A percentile compares a stretch with the other conserved stretches of the same genome.
These are phyloP conservation scores for Tephrocybe sp. DNA, from an alignment of 768 basidiomycete species.

Conservation along the genomic window DNA sequence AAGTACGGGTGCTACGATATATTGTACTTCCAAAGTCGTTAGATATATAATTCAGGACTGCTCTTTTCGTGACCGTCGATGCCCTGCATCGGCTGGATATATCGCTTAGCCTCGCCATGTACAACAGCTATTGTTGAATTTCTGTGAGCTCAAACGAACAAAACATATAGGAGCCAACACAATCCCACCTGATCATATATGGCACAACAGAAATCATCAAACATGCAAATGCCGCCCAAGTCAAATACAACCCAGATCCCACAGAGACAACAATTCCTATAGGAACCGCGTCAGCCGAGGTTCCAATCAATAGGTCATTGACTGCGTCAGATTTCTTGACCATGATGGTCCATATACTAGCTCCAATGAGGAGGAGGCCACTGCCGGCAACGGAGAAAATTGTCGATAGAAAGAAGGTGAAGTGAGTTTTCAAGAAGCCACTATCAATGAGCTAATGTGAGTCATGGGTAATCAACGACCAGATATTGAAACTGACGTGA, in stretches of 20 bases:
- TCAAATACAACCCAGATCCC: constrained; percentile 62
- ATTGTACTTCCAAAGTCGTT: constrained; percentile 4
- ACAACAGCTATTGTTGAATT: constrained; percentile 55
- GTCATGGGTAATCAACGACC: no score
- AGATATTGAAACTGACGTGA: constrained; percentile 62
- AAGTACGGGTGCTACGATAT: constrained; percentile 1
- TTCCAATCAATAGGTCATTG: constrained; percentile 49
- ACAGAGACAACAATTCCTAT: constrained; percentile 65
- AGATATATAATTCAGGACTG: background rate
- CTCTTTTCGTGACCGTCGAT: constrained; percentile 12
- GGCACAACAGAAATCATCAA: constrained; percentile 67
- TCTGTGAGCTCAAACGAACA: background rate
- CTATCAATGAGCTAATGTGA: no score
- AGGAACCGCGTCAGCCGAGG: constrained; percentile 32
- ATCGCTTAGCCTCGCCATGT: constrained; percentile 68
- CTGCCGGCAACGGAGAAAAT: constrained; percentile 60
- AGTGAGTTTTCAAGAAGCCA: constrained; percentile 62
- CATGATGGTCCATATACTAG: constrained; percentile 76
- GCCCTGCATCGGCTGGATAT: constrained; percentile 19
- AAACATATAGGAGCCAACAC: constrained; percentile 3
- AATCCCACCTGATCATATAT: constrained; percentile 71
- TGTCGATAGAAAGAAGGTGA: constrained; percentile 69
- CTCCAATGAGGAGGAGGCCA: constrained; percentile 65
- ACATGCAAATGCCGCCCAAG: constrained; percentile 76
- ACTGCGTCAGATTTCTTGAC: constrained; percentile 62